Conservation (phyloP, 2,329 filamentous ascomycete genomes). For the Stylonectria norvegica region DNA sequence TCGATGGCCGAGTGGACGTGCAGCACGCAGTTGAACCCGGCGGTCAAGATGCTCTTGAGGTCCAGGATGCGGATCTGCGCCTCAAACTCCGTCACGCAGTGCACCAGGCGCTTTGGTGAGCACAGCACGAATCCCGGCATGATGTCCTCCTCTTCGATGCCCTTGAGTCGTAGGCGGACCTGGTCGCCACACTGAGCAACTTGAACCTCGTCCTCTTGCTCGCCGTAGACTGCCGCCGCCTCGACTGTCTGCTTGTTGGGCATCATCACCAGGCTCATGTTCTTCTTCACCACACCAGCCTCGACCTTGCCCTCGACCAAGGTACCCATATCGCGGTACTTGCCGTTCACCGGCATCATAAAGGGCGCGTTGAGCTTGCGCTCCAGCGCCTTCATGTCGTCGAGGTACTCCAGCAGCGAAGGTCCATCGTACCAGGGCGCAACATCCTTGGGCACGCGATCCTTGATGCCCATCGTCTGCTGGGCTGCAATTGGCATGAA, state of each 20-base stretch:
- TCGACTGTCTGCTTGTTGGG: slow-evolving; percentile 81
- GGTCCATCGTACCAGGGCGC: slow-evolving; percentile 85
- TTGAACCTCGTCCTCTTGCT: slow-evolving; percentile 88
- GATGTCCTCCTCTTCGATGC: slow-evolving; percentile 96
- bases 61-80: slow-evolving; percentile 96
- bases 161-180: slow-evolving; percentile 84
- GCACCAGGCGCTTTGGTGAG: slow-evolving; percentile 87
- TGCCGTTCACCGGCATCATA: slow-evolving; percentile 97
- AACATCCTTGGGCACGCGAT: slow-evolving; percentile 72
- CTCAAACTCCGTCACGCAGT: slow-evolving; percentile 86
- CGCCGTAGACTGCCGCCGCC: slow-evolving; percentile 83
- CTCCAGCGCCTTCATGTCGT: slow-evolving; percentile 86
- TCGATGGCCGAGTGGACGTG: slow-evolving; percentile 97
- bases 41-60: slow-evolving; percentile 87
- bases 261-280: slow-evolving; percentile 86
- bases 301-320: slow-evolving; percentile 98
- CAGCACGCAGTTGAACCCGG: slow-evolving; percentile 96
- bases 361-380: slow-evolving; percentile 96
- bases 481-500: slow-evolving; percentile 98
- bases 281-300: slow-evolving; percentile 90
- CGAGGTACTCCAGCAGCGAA: slow-evolving; percentile 92
- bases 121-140: slow-evolving; percentile 94
- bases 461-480: slow-evolving; percentile 80
- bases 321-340: slow-evolving; percentile 96
- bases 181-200: slow-evolving; percentile 90